These are phyloP conservation scores for Apiospora saccharicola DNA, from an alignment of 2,329 filamentous ascomycete species.

Conservation along the genomic window DNA sequence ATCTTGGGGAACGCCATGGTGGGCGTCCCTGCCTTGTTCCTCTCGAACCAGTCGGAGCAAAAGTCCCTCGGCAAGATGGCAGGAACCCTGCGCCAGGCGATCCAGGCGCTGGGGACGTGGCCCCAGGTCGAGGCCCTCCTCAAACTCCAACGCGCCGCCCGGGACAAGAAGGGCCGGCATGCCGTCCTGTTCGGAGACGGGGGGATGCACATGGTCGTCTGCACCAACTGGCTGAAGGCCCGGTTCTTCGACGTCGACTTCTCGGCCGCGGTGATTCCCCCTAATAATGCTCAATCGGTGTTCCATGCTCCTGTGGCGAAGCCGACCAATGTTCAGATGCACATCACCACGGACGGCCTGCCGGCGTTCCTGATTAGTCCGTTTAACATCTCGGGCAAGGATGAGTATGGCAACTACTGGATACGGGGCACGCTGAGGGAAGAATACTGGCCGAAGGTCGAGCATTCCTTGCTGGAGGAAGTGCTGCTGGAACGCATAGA, in stretches of 20 bases:
- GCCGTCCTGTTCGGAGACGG: slow-evolving; percentile 43
- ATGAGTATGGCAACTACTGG: slow-evolving; percentile 40
- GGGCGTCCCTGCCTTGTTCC: slow-evolving; percentile 30
- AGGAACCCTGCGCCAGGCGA: slow-evolving; percentile 40
- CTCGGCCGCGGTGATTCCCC: too few relatives aligned
- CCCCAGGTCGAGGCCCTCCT: slow-evolving; percentile 39
- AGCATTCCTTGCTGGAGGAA: background rate
- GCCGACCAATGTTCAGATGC: background rate
- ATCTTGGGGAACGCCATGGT: slow-evolving; percentile 33
- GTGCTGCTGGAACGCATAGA: background rate
- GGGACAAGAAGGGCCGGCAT: slow-evolving; percentile 30
- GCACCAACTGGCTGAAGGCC: slow-evolving; percentile 50
- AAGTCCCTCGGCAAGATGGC: slow-evolving; percentile 32
- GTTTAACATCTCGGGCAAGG: slow-evolving; percentile 35
- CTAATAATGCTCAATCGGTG: too few relatives aligned
- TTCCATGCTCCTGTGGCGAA: too few relatives aligned
- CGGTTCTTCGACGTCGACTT: slow-evolving; percentile 49
- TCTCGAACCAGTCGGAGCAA: slow-evolving; percentile 34
- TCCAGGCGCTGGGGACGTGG: slow-evolving; percentile 45
- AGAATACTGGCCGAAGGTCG: background rate
- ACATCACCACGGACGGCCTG: background rate
- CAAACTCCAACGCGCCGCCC: slow-evolving; percentile 38
- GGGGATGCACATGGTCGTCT: slow-evolving; percentile 42
- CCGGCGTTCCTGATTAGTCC: background rate
- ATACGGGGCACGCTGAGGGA: slow-evolving; percentile 23